Base-by-base conservation (phyloP, 768 basidiomycete species). In the Mycena capillaripes region DNA sequence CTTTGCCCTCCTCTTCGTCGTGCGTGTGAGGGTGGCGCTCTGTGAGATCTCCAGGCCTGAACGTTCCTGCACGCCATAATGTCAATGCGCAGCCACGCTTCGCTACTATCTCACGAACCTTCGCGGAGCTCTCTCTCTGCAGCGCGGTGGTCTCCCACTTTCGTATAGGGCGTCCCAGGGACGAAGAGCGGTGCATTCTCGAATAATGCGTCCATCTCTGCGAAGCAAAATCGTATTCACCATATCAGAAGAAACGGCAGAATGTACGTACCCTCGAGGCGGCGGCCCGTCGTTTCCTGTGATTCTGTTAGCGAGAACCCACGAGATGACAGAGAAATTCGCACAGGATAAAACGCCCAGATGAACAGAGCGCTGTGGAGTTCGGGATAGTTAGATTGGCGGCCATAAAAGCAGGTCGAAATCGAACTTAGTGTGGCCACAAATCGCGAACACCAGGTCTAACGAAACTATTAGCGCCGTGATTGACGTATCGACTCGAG, bases 391-490 rank as follows among this genome's bases (percentile, higher is more conserved):
- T 38, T 34, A 11, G 19, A 36, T n/a, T n/a, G n/a, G 23, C 17
- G 3, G 5, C 17, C 48, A 27, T 38, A 19, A 19, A 34, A 29
- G 19, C 30, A 27, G 32, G 19, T 10, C 17, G 38, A 23, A 14
- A 1, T 74, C 81, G 64, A 52, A 83, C 84, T 87, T 87, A 2
- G 85, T 84, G 73, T 86, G 84, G 2, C 85, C 82, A 63, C 84
- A 86, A 59, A 87, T 86, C 0, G 84, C 85, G 52, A 86, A 86
- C 4, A 86, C 86, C 17, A 86, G 81, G 68, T 86, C 84, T 83
- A 6, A 19, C 36, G 40, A 53, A 53, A 19, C 10, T 46, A 19
- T 50, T 21, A 61, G 6, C 12, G 3, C 19, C 4, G 1, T 25
- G 30, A 55, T 32, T 32, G 29, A n/a, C n/a, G 34, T 21, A 12